Evolutionary conservation across 2,329 filamentous ascomycete genomes (phyloP), one percentile per base, ranked within the genome.

Genomic region (Fusarium tricinctum): DNA sequence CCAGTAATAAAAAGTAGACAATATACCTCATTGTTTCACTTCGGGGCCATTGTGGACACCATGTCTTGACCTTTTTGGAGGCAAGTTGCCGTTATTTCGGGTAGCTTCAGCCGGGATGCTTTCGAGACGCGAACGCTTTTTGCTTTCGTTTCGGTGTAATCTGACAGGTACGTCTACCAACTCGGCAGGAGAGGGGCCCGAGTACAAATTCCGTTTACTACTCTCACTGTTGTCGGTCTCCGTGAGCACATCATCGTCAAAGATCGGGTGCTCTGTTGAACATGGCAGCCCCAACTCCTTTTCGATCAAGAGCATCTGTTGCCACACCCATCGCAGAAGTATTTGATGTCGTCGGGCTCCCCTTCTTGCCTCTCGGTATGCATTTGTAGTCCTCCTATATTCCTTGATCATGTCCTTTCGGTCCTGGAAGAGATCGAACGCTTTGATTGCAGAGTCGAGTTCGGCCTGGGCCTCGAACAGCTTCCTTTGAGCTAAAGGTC

Each of bases 281-380:
- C 23, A 38, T 15, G 55, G 42, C 32, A 68, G 6, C 17, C 55
- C 61, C 4, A 67, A 45, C 38, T 74, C 63, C 14, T 52, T 20
- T 47, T 70, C 59, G 6, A 75, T 65, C 26, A 68, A 15, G 6
- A 65, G 52, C 22, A 68, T 35, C 32, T 74, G 71, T 28, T 71
- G 47, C 15, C 52, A 35, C 8, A 58, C 47, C 73, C 73, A 75
- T 17, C 38, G 30, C 26, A 75, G 47, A 19, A 75, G 59, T 4
- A 69, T 39, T 19, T 56, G 58, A n/a, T 71, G 70, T 3, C 69
- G 62, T 23, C 57, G 59, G 8, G 67, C 63, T 13, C 47, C 55
- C 8, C 45, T 32, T 45, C 68, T 60, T 12, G 59, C 59, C 20
- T 53, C 49, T 47, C 63, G 54, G 35, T 72, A 73, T 5, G 39